phyloP scores from a whole-genome alignment of 345 rosid genomes.

The Eucalyptus pumila region DNA sequence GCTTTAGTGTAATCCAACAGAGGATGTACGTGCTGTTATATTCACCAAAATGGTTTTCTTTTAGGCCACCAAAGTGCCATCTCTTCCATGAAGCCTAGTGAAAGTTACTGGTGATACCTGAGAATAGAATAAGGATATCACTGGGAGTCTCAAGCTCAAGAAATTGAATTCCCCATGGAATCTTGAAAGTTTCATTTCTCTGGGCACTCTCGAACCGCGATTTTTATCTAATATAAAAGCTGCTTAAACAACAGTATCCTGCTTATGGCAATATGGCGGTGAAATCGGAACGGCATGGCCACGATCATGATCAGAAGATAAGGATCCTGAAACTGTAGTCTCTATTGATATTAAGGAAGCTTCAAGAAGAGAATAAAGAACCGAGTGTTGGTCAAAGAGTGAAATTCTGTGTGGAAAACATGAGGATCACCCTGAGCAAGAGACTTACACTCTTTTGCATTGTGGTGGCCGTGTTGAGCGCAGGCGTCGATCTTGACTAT shows the following conservation, averaged over 20 bases:
- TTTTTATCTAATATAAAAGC: background rate
- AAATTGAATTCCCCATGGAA: background rate
- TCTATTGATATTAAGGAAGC: background rate
- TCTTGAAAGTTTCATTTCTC: background rate
- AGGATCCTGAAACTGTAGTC: background rate
- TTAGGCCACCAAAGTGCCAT: background rate
- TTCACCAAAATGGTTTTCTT: background rate
- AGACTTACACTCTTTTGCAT: background rate
- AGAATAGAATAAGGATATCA: background rate
- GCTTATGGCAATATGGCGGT: background rate
- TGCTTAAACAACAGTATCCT: background rate
- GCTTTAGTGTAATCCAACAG: background rate
- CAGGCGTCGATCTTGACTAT: background rate
- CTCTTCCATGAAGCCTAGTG: background rate
- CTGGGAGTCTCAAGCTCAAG: background rate
- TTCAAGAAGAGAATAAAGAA: background rate
- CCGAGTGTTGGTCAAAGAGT: background rate
- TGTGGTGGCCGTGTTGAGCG: fast-evolving
- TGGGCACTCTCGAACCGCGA: background rate
- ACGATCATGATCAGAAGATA: background rate
- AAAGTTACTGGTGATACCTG: background rate
- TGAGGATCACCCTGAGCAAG: background rate
- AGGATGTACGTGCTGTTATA: background rate
- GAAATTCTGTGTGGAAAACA: background rate
- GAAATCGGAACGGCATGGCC: background rate